Percentiles rank a stretch among this genome's conserved stretches.
These are phyloP conservation scores for Saitozyma podzolica DNA, from an alignment of 768 basidiomycete species.

Conservation along the genomic window DNA sequence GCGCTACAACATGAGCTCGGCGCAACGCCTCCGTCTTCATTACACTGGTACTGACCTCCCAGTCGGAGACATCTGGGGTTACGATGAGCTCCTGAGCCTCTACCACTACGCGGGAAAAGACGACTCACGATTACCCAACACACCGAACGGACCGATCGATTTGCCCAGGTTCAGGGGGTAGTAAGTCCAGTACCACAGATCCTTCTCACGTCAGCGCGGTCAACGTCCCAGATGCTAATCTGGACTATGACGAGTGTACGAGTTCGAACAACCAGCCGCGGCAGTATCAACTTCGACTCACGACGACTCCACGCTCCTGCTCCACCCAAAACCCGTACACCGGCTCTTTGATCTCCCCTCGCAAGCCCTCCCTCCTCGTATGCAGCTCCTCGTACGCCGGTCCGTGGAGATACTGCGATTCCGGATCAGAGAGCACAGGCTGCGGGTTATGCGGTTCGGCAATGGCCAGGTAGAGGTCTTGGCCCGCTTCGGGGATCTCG, in stretches of 20 bases:
- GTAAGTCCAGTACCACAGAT: conserved; percentile 48
- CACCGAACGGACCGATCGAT: conserved; percentile 31
- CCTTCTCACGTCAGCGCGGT: conserved; percentile 16
- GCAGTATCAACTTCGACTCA: conserved; percentile 11
- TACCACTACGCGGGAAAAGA: background rate
- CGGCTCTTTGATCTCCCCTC: conserved; percentile 23
- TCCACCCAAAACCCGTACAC: conserved; percentile 46
- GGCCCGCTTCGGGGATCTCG: conserved; percentile 15
- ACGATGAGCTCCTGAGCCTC: too few relatives aligned
- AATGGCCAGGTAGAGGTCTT: conserved; percentile 22
- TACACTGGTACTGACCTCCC: conserved; percentile 27
- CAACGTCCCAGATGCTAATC: background rate
- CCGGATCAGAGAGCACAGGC: conserved; percentile 22
- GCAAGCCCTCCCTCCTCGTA: conserved; percentile 14
- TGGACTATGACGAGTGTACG: background rate
- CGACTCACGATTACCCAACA: conserved; percentile 44
- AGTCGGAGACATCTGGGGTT: conserved; percentile 35
- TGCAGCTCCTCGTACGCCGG: conserved; percentile 17
- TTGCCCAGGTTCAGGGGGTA: conserved; percentile 50
- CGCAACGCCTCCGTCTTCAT: background rate
- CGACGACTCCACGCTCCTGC: conserved; percentile 32
- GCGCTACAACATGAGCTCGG: conserved; percentile 10
- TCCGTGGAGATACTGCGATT: conserved; percentile 33
- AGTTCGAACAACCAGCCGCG: too few relatives aligned
- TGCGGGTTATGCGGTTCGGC: conserved; percentile 37